A percentile compares a stretch with the other conserved stretches of the same genome.
These are phyloP conservation scores for Lachnellula occidentalis DNA, from an alignment of 2,329 filamentous ascomycete species.

Conservation along the genomic window DNA sequence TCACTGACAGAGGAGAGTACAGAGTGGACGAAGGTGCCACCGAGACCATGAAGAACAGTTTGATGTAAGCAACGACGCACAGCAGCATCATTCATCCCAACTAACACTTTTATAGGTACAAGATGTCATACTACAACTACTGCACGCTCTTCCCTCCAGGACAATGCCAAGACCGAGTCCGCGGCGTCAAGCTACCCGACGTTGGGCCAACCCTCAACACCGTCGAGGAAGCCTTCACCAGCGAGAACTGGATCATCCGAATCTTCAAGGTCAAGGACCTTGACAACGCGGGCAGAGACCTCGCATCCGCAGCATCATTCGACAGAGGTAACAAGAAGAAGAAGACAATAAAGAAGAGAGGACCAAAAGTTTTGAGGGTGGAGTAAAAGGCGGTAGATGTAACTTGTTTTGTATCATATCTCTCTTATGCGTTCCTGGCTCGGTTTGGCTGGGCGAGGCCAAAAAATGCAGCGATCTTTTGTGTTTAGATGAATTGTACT, in stretches of 20 bases:
- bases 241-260: constrained; percentile 99
- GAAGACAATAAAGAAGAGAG: constrained; percentile 66
- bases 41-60: constrained; percentile 96
- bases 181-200: constrained; percentile 72
- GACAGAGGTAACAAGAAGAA: constrained; percentile 81
- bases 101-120: constrained; percentile 65
- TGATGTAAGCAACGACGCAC: constrained; percentile 66
- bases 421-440: constrained; percentile 17
- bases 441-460: constrained; percentile 6
- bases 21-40: constrained; percentile 89
- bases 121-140: constrained; percentile 99
- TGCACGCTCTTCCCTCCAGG: constrained; percentile 84
- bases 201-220: constrained; percentile 80
- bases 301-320: constrained; percentile 64
- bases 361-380: constrained; percentile 64
- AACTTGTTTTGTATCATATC: constrained; percentile 28
- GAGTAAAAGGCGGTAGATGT: constrained; percentile 46
- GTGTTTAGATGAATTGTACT: constrained; percentile 28
- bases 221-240: constrained; percentile 95
- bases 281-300: constrained; percentile 90
- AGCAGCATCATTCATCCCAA: neutral
- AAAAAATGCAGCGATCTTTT: constrained; percentile 21
- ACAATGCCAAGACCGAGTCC: constrained; percentile 86
- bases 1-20: constrained; percentile 91
- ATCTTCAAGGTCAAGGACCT: constrained; percentile 99